Evolutionary conservation across 116 monocot genomes (phyloP).

Genomic region (Dioscorea cayenensis): DNA sequence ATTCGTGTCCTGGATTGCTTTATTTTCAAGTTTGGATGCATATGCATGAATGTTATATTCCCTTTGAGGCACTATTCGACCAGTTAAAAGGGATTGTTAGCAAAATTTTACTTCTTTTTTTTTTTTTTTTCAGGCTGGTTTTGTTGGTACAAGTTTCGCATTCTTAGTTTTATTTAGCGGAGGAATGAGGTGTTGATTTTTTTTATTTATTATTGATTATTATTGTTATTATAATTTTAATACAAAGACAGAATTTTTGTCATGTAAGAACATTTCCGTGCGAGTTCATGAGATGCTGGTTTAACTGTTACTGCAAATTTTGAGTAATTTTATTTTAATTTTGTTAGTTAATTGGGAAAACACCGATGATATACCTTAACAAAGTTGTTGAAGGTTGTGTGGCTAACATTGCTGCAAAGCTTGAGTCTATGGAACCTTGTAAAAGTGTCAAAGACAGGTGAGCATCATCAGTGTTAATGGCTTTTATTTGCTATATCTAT

Average conservation of each 20-base stretch:
- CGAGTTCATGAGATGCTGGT: neutral
- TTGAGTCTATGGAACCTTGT: constrained; percentile 98
- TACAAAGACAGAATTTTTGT: too few relatives aligned
- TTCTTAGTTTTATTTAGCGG: neutral
- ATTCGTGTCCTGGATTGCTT: too few relatives aligned
- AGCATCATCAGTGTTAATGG: neutral
- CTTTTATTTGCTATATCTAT: neutral
- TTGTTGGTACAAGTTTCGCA: neutral
- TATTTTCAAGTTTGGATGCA: too few relatives aligned
- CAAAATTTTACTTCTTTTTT: neutral
- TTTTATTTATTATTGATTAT: neutral
- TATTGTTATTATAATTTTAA: too few relatives aligned
- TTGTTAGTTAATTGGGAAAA: constrained; percentile 75
- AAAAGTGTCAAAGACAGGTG: constrained; percentile 95
- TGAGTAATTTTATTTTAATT: neutral
- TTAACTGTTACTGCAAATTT: neutral
- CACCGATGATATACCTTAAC: constrained; percentile 97
- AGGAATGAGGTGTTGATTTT: neutral
- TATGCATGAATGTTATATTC: too few relatives aligned
- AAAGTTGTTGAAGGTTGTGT: constrained; percentile 87
- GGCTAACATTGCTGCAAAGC: constrained; percentile 91
- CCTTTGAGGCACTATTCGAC: too few relatives aligned
- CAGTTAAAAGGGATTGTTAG: too few relatives aligned
- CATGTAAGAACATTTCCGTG: too few relatives aligned
- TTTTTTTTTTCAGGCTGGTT: neutral